A percentile compares a stretch with the other conserved stretches of the same genome.
These are phyloP conservation scores for Apiotrichum laibachii DNA, from an alignment of 1,284 basidiomycete species.

Conservation along the genomic window DNA sequence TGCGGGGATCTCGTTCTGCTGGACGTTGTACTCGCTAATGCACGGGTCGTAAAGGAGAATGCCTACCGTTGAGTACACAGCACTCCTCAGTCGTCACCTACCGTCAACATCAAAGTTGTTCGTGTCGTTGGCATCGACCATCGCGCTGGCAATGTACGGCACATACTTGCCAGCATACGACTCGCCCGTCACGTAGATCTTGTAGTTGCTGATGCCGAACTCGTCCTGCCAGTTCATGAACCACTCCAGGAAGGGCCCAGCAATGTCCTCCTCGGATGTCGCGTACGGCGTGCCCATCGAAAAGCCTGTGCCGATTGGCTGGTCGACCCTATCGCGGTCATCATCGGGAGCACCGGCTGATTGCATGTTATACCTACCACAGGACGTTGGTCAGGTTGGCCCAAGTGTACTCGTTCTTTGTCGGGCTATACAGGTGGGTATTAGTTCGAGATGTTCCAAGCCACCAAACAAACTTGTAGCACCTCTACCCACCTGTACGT, in stretches of 20 bases:
- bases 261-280: constrained; percentile 45
- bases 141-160: constrained; percentile 47
- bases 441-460: too few relatives aligned
- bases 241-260: constrained; percentile 38
- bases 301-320: constrained; percentile 79
- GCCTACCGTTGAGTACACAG: constrained; percentile 10
- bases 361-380: constrained; percentile 11
- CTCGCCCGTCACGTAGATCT: constrained; percentile 39
- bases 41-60: constrained; percentile 35
- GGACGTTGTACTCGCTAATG: constrained; percentile 52
- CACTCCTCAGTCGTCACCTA: neutral
- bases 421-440: too few relatives aligned
- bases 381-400: constrained; percentile 60
- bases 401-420: constrained; percentile 70
- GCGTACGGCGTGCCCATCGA: constrained; percentile 69
- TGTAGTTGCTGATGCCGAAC: constrained; percentile 28
- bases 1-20: constrained; percentile 66
- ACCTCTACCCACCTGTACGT: too few relatives aligned
- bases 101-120: constrained; percentile 21
- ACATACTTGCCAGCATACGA: constrained; percentile 51
- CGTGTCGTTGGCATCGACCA: constrained; percentile 28
- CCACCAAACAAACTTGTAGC: too few relatives aligned
- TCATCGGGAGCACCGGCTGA: neutral
- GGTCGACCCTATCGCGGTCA: constrained; percentile 52
- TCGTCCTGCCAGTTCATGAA: constrained; percentile 25